Percentiles rank a stretch among this genome's conserved stretches.
Conservation (phyloP, 805 yeast species). For the Hanseniaspora lindneri region DNA sequence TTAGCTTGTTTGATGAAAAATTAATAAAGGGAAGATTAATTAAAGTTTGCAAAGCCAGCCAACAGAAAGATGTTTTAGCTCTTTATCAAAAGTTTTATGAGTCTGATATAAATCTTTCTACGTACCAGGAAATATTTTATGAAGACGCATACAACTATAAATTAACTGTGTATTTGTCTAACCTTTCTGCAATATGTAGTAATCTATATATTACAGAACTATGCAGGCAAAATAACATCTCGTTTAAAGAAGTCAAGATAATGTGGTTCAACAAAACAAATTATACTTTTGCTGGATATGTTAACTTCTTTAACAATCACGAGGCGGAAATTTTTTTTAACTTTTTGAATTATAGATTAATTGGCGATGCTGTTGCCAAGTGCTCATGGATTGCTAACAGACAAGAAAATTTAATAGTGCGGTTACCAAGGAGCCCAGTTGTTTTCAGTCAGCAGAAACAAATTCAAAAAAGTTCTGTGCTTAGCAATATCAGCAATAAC, state of each 20-base stretch:
- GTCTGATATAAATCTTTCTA: no score
- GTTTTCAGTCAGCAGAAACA: no score
- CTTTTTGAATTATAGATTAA: conserved; percentile 22
- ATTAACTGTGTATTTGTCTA: conserved; percentile 21
- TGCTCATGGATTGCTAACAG: conserved; percentile 21
- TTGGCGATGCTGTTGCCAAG: conserved; percentile 25
- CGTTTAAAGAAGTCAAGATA: conserved; percentile 19
- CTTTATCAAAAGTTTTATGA: neutral
- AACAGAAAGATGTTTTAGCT: neutral
- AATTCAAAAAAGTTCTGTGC: neutral
- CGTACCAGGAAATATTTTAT: neutral
- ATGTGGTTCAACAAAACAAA: conserved; percentile 18
- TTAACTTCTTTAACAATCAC: conserved; percentile 20
- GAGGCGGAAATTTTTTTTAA: conserved; percentile 22
- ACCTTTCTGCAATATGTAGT: conserved; percentile 25
- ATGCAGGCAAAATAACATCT: conserved; percentile 24
- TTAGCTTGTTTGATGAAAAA: conserved; percentile 27
- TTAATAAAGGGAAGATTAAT: conserved; percentile 24
- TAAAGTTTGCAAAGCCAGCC: conserved; percentile 17
- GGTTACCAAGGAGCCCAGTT: conserved; percentile 3
- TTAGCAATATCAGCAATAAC: no score
- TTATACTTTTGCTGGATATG: conserved; percentile 23
- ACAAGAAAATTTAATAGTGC: neutral
- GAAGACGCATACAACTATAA: conserved; percentile 16
- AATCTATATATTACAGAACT: conserved; percentile 23